Conservation (phyloP, 495 filamentous ascomycete genomes). For the Entonaema liquescens region DNA sequence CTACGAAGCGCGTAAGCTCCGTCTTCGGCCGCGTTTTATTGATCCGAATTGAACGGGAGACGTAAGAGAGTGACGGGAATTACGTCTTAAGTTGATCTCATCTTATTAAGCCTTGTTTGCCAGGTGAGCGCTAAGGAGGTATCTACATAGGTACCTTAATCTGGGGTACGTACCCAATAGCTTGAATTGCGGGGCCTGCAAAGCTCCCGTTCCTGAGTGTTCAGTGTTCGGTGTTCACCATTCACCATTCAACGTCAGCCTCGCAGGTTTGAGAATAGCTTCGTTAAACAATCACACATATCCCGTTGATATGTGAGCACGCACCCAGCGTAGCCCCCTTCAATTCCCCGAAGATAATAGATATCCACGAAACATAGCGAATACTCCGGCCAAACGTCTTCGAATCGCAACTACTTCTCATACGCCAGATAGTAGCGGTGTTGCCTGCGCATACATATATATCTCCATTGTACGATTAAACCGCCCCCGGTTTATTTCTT, state of each 20-base stretch:
- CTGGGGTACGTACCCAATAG: constrained; percentile 7
- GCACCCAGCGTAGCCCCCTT: background rate
- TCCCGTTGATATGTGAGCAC: constrained; percentile 11
- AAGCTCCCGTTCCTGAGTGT: constrained; percentile 18
- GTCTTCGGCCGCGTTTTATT: constrained; percentile 30
- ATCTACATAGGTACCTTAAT: background rate
- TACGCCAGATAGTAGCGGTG: constrained; percentile 20
- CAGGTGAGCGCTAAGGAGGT: background rate
- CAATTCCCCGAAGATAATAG: background rate
- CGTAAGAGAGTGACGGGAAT: constrained; percentile 5
- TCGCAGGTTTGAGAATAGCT: constrained; percentile 29
- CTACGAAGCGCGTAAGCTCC: constrained; percentile 18
- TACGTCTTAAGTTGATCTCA: constrained; percentile 3
- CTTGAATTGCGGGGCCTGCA: constrained; percentile 32
- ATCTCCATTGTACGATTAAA: background rate
- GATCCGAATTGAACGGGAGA: background rate
- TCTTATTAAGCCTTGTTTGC: background rate
- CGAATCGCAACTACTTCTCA: constrained; percentile 5
- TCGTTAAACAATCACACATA: constrained; percentile 1
- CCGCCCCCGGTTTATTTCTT: background rate
- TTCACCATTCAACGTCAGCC: constrained; percentile 41
- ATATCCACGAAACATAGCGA: background rate
- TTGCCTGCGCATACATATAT: background rate
- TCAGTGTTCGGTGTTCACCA: no score
- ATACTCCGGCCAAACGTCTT: background rate